Evolutionary conservation across 2,329 filamentous ascomycete species (phyloP), one percentile per base, ranked within the genome.

Genomic region (Eutypella sp.): DNA sequence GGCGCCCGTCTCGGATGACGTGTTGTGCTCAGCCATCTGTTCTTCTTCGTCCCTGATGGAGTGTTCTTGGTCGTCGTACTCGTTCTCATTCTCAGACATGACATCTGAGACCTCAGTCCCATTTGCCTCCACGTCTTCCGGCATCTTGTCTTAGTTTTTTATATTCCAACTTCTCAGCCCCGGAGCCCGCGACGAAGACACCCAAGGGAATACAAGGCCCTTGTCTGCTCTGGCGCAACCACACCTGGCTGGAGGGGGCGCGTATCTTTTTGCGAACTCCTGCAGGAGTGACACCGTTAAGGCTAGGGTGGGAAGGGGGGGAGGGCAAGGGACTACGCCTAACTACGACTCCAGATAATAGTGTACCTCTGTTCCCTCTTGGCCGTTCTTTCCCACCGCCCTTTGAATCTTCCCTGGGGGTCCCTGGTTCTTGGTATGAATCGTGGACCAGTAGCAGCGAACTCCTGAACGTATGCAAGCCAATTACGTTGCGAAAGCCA

Each of bases 21-120:
- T 61, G 65, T 67, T 64, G 59, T 72, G 66, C 52, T 73, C 73
- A 52, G 70, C 62, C 74, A 79, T 78, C 55, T 70, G 79, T 53
- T 76, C 73, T 66, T 76, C 70, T 57, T 64, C 63, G 64, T 72
- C 67, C 57, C 71, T 75, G 46, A 64, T 57, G 46, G 61, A 60
- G 45, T 66, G 63, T 45, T 76, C 74, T 55, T 55, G 54, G 45
- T 72, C 70, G 62, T 75, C 70, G 63, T 73, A 72, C 55, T 79
- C 77, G 68, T 79, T 72, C 52, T 78, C 76, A 65, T 76, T 78
- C 59, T 81, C 78, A 63, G 78, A 81, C 72, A 77, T 70, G 55
- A 67, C 69, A 70, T 78, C 77, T 64, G 77, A 80, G 65, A 77
- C 71, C 57, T 80, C 76, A 63, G 70, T 68, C 59, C 71, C 71